These are phyloP conservation scores for Trichophyton rubrum DNA, from an alignment of 2,329 filamentous ascomycete species.

Conservation along the genomic window DNA sequence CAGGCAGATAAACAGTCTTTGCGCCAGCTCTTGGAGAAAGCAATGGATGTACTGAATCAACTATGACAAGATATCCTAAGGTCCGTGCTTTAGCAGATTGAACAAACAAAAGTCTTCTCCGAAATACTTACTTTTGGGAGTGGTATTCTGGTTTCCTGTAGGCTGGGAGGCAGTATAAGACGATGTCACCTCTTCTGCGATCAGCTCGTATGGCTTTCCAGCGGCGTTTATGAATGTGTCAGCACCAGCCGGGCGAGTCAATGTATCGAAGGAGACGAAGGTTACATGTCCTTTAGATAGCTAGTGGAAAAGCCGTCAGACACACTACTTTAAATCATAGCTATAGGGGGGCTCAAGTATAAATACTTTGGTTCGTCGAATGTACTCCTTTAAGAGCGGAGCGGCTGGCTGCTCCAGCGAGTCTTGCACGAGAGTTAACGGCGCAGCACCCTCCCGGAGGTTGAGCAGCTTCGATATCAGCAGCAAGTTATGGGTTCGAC, in stretches of 20 bases:
- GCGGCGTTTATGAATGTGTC: slow-evolving; percentile 56
- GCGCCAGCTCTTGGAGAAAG: slow-evolving; percentile 23
- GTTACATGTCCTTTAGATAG: slow-evolving; percentile 55
- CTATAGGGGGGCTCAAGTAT: neutral
- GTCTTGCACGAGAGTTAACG: slow-evolving; percentile 76
- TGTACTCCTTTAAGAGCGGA: slow-evolving; percentile 60
- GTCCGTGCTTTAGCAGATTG: neutral
- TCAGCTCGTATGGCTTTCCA: slow-evolving; percentile 43
- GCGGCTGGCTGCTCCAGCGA: slow-evolving; percentile 67
- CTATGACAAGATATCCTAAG: slow-evolving; percentile 58
- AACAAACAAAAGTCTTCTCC: neutral
- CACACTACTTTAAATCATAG: neutral
- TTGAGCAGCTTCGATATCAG: slow-evolving; percentile 72
- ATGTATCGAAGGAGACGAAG: slow-evolving; percentile 65
- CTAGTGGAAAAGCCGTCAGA: slow-evolving; percentile 12
- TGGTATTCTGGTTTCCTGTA: neutral
- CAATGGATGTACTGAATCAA: slow-evolving; percentile 68
- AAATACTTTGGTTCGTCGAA: slow-evolving; percentile 56
- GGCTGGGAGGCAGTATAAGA: slow-evolving; percentile 12
- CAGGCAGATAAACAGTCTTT: slow-evolving; percentile 46
- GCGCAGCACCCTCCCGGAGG: slow-evolving; percentile 65
- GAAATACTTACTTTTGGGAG: neutral
- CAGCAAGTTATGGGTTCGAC: slow-evolving; percentile 71
- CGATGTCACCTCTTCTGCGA: slow-evolving; percentile 49
- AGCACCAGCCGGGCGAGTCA: slow-evolving; percentile 50